Evolutionary conservation across 768 basidiomycete species (phyloP).

Genomic region (Amanita brunnescens): DNA sequence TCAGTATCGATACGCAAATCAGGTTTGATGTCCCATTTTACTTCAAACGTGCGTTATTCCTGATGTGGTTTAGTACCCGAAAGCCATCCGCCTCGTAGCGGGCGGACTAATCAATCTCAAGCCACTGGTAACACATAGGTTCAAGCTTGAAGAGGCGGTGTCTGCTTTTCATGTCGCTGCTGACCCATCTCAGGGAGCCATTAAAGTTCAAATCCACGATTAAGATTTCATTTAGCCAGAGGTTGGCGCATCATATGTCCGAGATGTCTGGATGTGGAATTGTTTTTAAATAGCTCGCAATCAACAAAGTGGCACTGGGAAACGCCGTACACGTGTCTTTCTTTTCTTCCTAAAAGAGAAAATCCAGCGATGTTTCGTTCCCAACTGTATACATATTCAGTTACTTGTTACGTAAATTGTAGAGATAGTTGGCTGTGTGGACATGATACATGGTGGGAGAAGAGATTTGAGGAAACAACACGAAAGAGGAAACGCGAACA

Average conservation of each 20-base stretch:
- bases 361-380: no score
- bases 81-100: constrained; percentile 76
- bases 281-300: background rate
- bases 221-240: constrained; percentile 12
- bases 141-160: constrained; percentile 62
- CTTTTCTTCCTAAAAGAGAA: background rate
- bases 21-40: constrained; percentile 24
- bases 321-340: background rate
- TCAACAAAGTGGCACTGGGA: background rate
- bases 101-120: constrained; percentile 63
- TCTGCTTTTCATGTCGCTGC: constrained; percentile 75
- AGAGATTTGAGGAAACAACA: background rate
- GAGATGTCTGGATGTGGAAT: background rate
- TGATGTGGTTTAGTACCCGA: constrained; percentile 52
- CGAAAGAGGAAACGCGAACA: constrained; percentile 3
- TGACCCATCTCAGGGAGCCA: constrained; percentile 56
- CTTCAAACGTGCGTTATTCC: background rate
- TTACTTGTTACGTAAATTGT: background rate
- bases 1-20: constrained; percentile 63
- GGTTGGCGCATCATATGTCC: background rate
- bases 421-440: background rate
- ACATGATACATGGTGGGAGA: background rate
- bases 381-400: no score
- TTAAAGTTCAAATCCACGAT: constrained; percentile 61
- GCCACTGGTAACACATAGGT: constrained; percentile 74